phyloP scores from a whole-genome alignment of 371 early-diverging fungal species.

The Fennellomyces sp. region DNA sequence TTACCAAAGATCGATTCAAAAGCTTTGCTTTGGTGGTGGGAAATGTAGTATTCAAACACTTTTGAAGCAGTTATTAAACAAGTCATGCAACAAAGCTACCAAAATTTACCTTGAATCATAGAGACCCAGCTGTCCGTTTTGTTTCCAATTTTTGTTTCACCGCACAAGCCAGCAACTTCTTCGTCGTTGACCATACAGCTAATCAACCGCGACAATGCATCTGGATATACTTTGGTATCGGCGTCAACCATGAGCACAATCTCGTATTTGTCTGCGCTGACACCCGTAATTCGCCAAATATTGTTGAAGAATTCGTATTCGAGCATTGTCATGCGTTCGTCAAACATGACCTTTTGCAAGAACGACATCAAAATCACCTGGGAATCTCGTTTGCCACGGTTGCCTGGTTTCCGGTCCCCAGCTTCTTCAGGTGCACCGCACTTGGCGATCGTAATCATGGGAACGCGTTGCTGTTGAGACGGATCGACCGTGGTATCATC shows the following conservation, averaged over 20 bases:
- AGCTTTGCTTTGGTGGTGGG: conserved; percentile 91
- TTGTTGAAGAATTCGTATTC: conserved; percentile 95
- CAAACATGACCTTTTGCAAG: conserved; percentile 92
- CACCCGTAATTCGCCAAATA: conserved; percentile 83
- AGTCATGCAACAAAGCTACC: too few species aligned
- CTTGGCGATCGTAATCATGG: conserved; percentile 90
- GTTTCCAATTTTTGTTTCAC: conserved; percentile 91
- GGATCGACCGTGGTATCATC: conserved; percentile 48
- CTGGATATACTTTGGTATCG: conserved; percentile 88
- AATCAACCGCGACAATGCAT: conserved; percentile 76
- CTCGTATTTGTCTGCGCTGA: conserved; percentile 86
- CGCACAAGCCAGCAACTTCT: conserved; percentile 81
- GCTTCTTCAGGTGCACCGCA: conserved; percentile 85
- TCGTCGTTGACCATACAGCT: conserved; percentile 73
- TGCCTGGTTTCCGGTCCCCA: conserved; percentile 80
- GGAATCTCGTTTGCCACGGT: conserved; percentile 99
- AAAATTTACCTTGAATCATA: conserved; percentile 83
- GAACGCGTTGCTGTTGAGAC: conserved; percentile 62
- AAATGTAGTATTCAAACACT: conserved; percentile 96
- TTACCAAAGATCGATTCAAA: conserved; percentile 97
- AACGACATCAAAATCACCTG: conserved; percentile 98
- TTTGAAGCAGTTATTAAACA: too few species aligned
- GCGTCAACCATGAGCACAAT: conserved; percentile 97
- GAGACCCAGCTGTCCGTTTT: conserved; percentile 84
- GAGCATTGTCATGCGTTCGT: conserved; percentile 94